Conservation (phyloP, 805 yeast genomes). For the Maudiozyma serrabonitensis region DNA sequence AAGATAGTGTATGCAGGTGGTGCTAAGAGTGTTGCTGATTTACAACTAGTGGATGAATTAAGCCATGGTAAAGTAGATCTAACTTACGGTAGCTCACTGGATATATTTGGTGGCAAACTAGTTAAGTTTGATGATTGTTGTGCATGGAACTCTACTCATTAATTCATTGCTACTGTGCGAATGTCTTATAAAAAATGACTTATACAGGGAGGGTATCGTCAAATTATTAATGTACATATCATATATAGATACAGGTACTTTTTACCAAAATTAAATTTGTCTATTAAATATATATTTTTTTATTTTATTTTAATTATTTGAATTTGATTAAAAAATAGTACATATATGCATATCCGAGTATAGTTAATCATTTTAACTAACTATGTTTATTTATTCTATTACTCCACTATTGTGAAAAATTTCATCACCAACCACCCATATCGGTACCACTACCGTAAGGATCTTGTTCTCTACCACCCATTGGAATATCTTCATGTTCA, state of each 20-base stretch:
- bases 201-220: not conserved
- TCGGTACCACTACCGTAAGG: conserved; percentile 26
- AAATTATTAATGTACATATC: not conserved
- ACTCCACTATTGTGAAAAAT: not conserved
- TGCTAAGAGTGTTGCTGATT: conserved; percentile 64
- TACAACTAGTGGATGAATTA: conserved; percentile 51
- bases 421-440: conserved; percentile 24
- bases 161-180: not conserved
- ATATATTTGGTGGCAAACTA: conserved; percentile 83
- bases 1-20: conserved; percentile 97
- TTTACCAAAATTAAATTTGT: not conserved
- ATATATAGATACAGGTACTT: not conserved
- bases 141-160: conserved; percentile 48
- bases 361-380: not conserved
- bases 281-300: not conserved
- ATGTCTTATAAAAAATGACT: too few relatives aligned
- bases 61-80: conserved; percentile 81
- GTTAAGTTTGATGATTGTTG: conserved; percentile 72
- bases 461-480: conserved; percentile 22
- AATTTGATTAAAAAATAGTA: not conserved
- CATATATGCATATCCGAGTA: conserved; percentile 1
- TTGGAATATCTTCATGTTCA: conserved; percentile 30
- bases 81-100: conserved; percentile 88
- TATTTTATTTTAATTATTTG: not conserved
- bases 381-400: not conserved